Percentiles rank a stretch among this genome's conserved stretches.
Evolutionary conservation across 2,329 filamentous ascomycete genomes (phyloP).

Genomic region (Alternaria hordeiaustralica): DNA sequence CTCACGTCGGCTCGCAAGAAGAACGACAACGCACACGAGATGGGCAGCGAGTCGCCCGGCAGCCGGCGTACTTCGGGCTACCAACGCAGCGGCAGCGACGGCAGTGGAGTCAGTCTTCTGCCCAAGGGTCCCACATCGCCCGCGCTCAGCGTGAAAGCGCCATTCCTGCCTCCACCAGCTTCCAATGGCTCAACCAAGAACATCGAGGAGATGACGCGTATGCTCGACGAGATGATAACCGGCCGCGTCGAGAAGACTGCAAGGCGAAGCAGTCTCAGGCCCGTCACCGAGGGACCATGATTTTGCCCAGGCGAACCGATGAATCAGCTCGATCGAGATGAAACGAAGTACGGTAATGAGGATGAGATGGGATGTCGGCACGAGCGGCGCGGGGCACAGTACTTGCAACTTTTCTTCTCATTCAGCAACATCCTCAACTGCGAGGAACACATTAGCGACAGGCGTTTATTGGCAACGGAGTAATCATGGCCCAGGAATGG

Average conservation of each 20-base stretch:
- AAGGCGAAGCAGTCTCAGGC: conserved; percentile 47
- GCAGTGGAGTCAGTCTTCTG: conserved; percentile 39
- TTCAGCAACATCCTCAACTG: conserved; percentile 8
- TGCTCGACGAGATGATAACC: conserved; percentile 97
- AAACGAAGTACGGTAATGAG: conserved; percentile 32
- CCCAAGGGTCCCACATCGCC: conserved; percentile 35
- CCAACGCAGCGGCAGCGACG: conserved; percentile 37
- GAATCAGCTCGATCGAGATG: conserved; percentile 4
- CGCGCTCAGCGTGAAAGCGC: conserved; percentile 12
- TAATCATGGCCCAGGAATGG: conserved; percentile 17
- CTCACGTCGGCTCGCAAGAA: conserved; percentile 85
- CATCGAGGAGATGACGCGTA: conserved; percentile 90
- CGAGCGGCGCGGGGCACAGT: conserved; percentile 12
- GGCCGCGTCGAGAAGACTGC: conserved; percentile 71
- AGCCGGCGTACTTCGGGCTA: conserved; percentile 46
- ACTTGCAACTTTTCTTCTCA: conserved; percentile 9
- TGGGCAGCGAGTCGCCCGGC: conserved; percentile 45
- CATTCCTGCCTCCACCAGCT: conserved; percentile 21
- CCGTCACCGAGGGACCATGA: conserved; percentile 26
- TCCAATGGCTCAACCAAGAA: conserved; percentile 61
- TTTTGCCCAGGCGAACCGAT: conserved; percentile 6
- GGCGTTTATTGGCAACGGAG: conserved; percentile 21
- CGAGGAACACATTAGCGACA: conserved; percentile 17
- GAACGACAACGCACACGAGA: conserved; percentile 76
- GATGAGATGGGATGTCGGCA: conserved; percentile 27